These are phyloP conservation scores for Pinguiococcus pyrenoidosus DNA, from an alignment of 108 stramenopile species.

Conservation along the genomic window DNA sequence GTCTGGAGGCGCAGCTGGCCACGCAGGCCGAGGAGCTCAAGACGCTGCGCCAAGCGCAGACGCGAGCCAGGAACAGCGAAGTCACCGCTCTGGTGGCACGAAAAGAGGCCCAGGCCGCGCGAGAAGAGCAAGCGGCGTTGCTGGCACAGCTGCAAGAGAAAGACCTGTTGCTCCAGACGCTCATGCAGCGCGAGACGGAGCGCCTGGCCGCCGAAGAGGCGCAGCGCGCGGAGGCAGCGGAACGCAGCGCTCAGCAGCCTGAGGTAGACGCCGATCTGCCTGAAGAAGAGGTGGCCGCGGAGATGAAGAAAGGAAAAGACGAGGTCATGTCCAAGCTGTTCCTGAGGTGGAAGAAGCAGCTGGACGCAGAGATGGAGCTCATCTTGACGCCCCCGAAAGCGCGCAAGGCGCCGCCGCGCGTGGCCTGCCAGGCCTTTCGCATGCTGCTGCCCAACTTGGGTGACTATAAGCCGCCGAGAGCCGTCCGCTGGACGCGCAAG, in stretches of 20 bases:
- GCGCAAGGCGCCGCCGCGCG: not conserved
- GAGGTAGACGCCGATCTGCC: conserved; percentile 5
- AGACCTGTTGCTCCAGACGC: conserved; percentile 10
- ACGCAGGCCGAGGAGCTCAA: conserved; percentile 13
- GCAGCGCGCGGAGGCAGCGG: conserved; percentile 10
- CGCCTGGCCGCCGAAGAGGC: conserved; percentile 22
- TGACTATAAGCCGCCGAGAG: conserved; percentile 19
- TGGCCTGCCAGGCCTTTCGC: conserved; percentile 36
- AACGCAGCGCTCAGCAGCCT: conserved; percentile 9
- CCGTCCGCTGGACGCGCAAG: conserved; percentile 25
- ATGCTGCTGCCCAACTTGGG: conserved; percentile 36
- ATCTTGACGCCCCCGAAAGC: not conserved
- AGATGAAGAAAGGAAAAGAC: conserved; percentile 10
- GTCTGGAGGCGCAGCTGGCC: conserved; percentile 18
- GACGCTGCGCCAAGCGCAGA: conserved; percentile 8
- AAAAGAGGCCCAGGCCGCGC: not conserved
- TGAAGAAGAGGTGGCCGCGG: conserved; percentile 2
- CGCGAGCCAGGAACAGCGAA: conserved; percentile 9
- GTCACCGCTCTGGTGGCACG: conserved; percentile 2
- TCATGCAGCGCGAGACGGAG: conserved; percentile 24
- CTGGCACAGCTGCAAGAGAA: conserved; percentile 1
- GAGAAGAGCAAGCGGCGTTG: conserved; percentile 10
- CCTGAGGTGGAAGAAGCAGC: conserved; percentile 6
- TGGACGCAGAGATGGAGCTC: conserved; percentile 6
- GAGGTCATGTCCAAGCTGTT: not conserved